Conservation (phyloP, 106 monocot species). For the Allium fistulosum region DNA sequence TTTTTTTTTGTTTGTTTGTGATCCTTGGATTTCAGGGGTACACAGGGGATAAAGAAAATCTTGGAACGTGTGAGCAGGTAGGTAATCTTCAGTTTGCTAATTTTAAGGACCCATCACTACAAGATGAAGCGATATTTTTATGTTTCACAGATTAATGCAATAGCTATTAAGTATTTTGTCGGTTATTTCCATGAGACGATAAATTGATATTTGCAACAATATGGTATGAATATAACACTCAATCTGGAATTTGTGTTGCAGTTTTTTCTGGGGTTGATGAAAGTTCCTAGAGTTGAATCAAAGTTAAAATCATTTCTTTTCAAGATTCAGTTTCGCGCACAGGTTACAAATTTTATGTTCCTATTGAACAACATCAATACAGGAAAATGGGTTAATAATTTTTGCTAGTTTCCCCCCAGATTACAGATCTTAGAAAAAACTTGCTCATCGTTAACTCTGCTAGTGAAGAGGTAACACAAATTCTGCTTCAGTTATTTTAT, state of each 20-base stretch:
- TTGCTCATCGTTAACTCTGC: slow-evolving; percentile 54
- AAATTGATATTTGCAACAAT: background rate
- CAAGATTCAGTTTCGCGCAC: slow-evolving; percentile 6
- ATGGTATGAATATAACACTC: no score
- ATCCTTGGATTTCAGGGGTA: slow-evolving; percentile 39
- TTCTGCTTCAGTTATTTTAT: background rate
- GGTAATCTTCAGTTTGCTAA: background rate
- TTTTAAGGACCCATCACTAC: slow-evolving; percentile 2
- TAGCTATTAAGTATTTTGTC: no score
- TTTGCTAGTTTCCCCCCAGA: slow-evolving; percentile 27
- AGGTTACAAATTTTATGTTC: slow-evolving; percentile 2
- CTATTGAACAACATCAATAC: background rate
- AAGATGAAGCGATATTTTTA: background rate
- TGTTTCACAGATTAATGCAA: background rate
- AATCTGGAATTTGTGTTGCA: slow-evolving; percentile 2
- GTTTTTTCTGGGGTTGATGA: slow-evolving; percentile 12
- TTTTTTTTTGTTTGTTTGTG: background rate
- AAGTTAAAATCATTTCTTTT: slow-evolving; percentile 7
- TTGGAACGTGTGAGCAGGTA: slow-evolving; percentile 73
- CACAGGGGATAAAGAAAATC: slow-evolving; percentile 65
- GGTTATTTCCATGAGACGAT: background rate
- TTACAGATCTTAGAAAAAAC: slow-evolving; percentile 57
- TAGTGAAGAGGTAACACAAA: slow-evolving; percentile 62
- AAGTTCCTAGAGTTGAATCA: slow-evolving; percentile 12
- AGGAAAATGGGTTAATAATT: background rate